A percentile compares a stretch with the other conserved stretches of the same genome.
Evolutionary conservation across 805 yeast genomes (phyloP).

Genomic region (Wickerhamomyces hampshirensis): DNA sequence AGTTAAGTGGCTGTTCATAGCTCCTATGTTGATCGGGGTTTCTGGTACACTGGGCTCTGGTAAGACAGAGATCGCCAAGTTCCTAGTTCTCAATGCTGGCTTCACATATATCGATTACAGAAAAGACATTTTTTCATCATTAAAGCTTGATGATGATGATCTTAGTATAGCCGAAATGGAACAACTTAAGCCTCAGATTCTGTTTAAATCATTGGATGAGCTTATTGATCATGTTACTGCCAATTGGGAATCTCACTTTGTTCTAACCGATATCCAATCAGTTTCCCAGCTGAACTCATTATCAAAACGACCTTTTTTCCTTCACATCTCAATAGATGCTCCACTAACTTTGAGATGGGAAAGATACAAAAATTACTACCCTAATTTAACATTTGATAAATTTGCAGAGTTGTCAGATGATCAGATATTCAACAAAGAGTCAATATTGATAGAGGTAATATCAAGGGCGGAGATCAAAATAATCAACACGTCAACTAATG

Average conservation of each 20-base stretch:
- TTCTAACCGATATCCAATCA: slow-evolving; percentile 45
- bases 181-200: slow-evolving; percentile 18
- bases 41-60: slow-evolving; percentile 71
- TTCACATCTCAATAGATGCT: slow-evolving; percentile 76
- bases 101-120: slow-evolving; percentile 34
- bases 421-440: slow-evolving; percentile 23
- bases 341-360: slow-evolving; percentile 47
- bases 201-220: slow-evolving; percentile 37
- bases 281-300: slow-evolving; percentile 40
- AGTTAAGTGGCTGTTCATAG: too few species aligned
- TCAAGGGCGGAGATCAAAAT: slow-evolving; percentile 53
- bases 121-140: slow-evolving; percentile 3
- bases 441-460: slow-evolving; percentile 34
- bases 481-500: slow-evolving; percentile 41
- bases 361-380: slow-evolving; percentile 24
- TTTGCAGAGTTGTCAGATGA: slow-evolving; percentile 38
- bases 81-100: slow-evolving; percentile 49
- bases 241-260: slow-evolving; percentile 61
- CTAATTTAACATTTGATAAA: slow-evolving; percentile 20
- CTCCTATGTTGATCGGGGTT: slow-evolving; percentile 70
- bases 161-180: slow-evolving; percentile 12
- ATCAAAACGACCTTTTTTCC: slow-evolving; percentile 73
- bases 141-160: slow-evolving; percentile 10
- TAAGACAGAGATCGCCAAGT: slow-evolving; percentile 56
- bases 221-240: slow-evolving; percentile 58